Conservation (phyloP, 805 yeast genomes). For the Candida coleopterorum region DNA sequence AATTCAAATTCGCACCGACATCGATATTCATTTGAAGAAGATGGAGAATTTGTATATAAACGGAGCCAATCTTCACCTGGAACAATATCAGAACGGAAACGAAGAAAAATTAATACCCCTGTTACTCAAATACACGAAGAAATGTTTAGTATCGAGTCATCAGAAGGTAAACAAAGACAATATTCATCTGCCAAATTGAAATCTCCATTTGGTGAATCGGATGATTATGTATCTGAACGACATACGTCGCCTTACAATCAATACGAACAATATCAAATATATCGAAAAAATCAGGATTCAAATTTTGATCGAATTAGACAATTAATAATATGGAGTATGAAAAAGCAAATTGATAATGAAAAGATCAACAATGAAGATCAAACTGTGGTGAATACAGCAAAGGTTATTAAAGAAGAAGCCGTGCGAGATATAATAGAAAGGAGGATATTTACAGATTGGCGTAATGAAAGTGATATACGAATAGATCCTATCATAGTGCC, state of each 20-base stretch:
- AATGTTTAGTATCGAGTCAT: slow-evolving; percentile 12
- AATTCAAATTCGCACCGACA: neutral
- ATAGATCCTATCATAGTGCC: slow-evolving; percentile 37
- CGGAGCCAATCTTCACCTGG: slow-evolving; percentile 14
- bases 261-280: slow-evolving; percentile 8
- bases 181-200: slow-evolving; percentile 1
- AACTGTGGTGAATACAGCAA: slow-evolving; percentile 49
- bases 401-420: slow-evolving; percentile 60
- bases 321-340: slow-evolving; percentile 62
- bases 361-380: slow-evolving; percentile 29
- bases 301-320: slow-evolving; percentile 63
- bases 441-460: slow-evolving; percentile 64
- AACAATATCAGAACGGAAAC: slow-evolving; percentile 4
- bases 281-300: slow-evolving; percentile 53
- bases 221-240: slow-evolving; percentile 21
- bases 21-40: slow-evolving; percentile 15
- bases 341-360: slow-evolving; percentile 39
- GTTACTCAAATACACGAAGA: slow-evolving; percentile 18
- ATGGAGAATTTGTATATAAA: slow-evolving; percentile 30
- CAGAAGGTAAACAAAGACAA: neutral
- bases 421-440: slow-evolving; percentile 57
- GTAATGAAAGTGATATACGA: slow-evolving; percentile 34
- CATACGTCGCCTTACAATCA: slow-evolving; percentile 24
- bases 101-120: slow-evolving; percentile 20
- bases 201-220: slow-evolving; percentile 11